Conservation (phyloP, 108 stramenopile species). For the Craspedostauros australis region DNA sequence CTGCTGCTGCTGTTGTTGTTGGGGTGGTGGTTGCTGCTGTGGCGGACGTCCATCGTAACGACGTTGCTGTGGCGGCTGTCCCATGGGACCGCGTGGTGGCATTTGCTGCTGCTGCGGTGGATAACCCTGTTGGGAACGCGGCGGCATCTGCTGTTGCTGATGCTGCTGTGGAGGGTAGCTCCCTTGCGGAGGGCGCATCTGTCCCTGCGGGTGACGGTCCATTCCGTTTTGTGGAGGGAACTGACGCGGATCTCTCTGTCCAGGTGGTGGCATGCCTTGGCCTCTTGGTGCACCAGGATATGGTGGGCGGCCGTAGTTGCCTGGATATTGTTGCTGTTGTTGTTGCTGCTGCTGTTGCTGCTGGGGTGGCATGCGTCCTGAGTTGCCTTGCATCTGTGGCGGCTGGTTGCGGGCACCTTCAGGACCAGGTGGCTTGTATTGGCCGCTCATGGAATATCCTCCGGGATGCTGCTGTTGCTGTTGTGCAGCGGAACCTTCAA, state of each 20-base stretch:
- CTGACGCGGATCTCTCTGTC: background rate
- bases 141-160: constrained; percentile 4
- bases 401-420: constrained; percentile 20
- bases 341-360: constrained; percentile 10
- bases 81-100: background rate
- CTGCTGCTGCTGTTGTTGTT: constrained; percentile 9
- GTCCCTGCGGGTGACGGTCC: background rate
- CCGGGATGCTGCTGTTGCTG: constrained; percentile 1
- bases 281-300: constrained; percentile 3
- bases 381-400: constrained; percentile 2
- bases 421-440: constrained; percentile 2
- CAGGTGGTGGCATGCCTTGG: background rate
- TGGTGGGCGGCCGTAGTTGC: constrained; percentile 1
- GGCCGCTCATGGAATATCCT: constrained; percentile 4
- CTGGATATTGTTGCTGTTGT: constrained; percentile 8
- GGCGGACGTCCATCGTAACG: background rate
- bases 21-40: constrained; percentile 8
- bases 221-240: constrained; percentile 1
- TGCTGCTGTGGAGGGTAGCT: constrained; percentile 1
- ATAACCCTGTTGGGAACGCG: background rate
- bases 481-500: constrained; percentile 20
- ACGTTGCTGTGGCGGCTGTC: background rate
- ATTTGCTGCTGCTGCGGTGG: constrained; percentile 8
- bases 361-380: constrained; percentile 3
- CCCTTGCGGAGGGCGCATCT: constrained; percentile 2